phyloP scores from a whole-genome alignment of 495 filamentous ascomycete genomes.

The Podospora didyma region DNA sequence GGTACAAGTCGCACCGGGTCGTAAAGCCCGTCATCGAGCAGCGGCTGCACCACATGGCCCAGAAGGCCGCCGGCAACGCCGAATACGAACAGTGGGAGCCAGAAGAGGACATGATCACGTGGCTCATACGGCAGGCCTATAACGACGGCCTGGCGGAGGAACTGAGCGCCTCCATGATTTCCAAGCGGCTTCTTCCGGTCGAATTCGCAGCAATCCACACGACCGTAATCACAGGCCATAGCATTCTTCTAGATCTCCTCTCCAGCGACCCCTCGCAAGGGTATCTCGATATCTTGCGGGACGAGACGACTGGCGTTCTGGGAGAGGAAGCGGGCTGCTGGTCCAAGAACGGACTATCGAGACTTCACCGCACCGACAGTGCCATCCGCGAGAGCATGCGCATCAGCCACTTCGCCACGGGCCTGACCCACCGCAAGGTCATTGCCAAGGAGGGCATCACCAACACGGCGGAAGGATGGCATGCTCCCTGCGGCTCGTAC shows the following conservation, averaged over 20 bases:
- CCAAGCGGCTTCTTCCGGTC: slow-evolving; percentile 33
- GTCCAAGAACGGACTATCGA: slow-evolving; percentile 35
- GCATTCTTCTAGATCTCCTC: slow-evolving; percentile 41
- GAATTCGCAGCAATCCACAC: slow-evolving; percentile 49
- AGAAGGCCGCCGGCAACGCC: slow-evolving; percentile 17
- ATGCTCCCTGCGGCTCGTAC: slow-evolving; percentile 25
- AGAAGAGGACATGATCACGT: slow-evolving; percentile 34
- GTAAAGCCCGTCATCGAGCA: slow-evolving; percentile 25
- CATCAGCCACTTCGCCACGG: slow-evolving; percentile 25
- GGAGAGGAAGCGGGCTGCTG: slow-evolving; percentile 29
- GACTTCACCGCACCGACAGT: slow-evolving; percentile 27
- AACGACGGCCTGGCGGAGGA: slow-evolving; percentile 19
- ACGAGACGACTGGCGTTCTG: slow-evolving; percentile 30
- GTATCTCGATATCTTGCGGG: slow-evolving; percentile 30
- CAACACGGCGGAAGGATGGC: slow-evolving; percentile 30
- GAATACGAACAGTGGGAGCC: slow-evolving; percentile 20
- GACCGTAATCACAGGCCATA: slow-evolving; percentile 39
- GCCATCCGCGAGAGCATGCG: slow-evolving; percentile 37
- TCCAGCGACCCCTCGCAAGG: slow-evolving; percentile 25
- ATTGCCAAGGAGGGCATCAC: slow-evolving; percentile 30
- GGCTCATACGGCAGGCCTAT: slow-evolving; percentile 32
- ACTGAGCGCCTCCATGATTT: slow-evolving; percentile 19
- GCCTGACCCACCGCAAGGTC: slow-evolving; percentile 32
- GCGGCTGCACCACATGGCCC: slow-evolving; percentile 25
- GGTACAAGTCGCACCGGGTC: slow-evolving; percentile 19